Evolutionary conservation across 139 green algal species (phyloP).

Genomic region (Nannochloris sp.): DNA sequence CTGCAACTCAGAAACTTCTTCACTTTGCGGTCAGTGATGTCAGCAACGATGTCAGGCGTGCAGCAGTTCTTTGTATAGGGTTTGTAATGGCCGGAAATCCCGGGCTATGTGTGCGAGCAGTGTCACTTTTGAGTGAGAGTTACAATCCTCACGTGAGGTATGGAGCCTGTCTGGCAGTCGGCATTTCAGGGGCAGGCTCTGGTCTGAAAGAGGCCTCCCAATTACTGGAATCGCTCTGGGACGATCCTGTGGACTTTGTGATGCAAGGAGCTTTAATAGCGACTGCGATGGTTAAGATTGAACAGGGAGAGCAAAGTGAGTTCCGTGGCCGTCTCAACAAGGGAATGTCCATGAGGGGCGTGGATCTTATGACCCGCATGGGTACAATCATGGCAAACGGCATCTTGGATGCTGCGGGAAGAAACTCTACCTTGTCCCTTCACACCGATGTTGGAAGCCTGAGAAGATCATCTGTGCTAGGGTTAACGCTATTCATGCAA

Average conservation of each 20-base stretch:
- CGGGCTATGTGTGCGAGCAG: conserved; percentile 85
- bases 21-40: conserved; percentile 95
- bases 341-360: conserved; percentile 81
- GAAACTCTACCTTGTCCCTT: conserved; percentile 84
- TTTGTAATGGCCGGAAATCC: conserved; percentile 85
- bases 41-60: conserved; percentile 88
- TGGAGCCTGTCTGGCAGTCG: conserved; percentile 93
- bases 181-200: conserved; percentile 83
- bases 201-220: conserved; percentile 61
- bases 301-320: conserved; percentile 63
- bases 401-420: conserved; percentile 87
- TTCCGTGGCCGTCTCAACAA: conserved; percentile 74
- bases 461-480: conserved; percentile 75
- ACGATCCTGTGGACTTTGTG: conserved; percentile 1
- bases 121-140: conserved; percentile 84
- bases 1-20: conserved; percentile 89
- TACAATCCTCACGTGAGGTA: conserved; percentile 95
- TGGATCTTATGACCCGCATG: conserved; percentile 78
- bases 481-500: conserved; percentile 89
- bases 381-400: conserved; percentile 90
- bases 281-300: conserved; percentile 79
- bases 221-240: conserved; percentile 81
- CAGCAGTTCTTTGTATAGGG: conserved; percentile 79
- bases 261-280: conserved; percentile 85
- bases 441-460: conserved; percentile 60